A percentile compares a stretch with the other conserved stretches of the same genome.
phyloP scores from a whole-genome alignment of 768 basidiomycete species.

The Paxillus ammoniavirescens region DNA sequence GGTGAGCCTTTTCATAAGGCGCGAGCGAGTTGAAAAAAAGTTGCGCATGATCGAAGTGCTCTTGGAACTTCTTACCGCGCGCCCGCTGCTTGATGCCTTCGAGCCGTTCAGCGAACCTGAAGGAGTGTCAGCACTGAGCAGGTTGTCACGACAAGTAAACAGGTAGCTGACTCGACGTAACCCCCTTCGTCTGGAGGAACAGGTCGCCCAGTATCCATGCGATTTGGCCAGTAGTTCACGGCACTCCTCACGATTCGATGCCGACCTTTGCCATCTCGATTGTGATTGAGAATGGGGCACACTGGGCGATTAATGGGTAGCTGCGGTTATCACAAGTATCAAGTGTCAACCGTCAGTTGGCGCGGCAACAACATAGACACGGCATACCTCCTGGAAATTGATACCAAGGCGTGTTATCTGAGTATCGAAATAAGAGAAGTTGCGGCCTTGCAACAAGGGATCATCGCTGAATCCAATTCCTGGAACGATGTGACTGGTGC shows the following conservation, averaged over 20 bases:
- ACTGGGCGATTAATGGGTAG: constrained; percentile 82
- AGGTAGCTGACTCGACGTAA: constrained; percentile 47
- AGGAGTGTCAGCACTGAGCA: constrained; percentile 8
- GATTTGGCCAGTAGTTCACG: constrained; percentile 85
- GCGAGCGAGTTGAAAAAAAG: constrained; percentile 84
- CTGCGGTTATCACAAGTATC: constrained; percentile 27
- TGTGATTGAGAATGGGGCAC: constrained; percentile 70
- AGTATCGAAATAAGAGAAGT: constrained; percentile 87
- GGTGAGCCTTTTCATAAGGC: constrained; percentile 66
- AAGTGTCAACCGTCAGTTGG: neutral
- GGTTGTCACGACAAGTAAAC: neutral
- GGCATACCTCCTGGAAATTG: constrained; percentile 67
- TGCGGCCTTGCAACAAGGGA: constrained; percentile 79
- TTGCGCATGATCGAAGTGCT: constrained; percentile 71
- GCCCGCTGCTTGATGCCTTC: constrained; percentile 57
- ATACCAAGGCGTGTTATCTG: constrained; percentile 77
- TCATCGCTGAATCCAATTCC: constrained; percentile 75
- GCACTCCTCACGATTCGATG: constrained; percentile 55
- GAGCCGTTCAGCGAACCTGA: constrained; percentile 49
- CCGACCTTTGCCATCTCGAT: constrained; percentile 61
- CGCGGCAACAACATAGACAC: neutral
- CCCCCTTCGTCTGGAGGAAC: constrained; percentile 52
- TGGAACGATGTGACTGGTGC: constrained; percentile 60
- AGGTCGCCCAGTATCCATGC: constrained; percentile 50
- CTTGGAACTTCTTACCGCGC: constrained; percentile 72